A percentile compares a stretch with the other conserved stretches of the same genome.
Conservation (phyloP, 2,329 filamentous ascomycete species). For the Paraphoma chrysanthemicola region DNA sequence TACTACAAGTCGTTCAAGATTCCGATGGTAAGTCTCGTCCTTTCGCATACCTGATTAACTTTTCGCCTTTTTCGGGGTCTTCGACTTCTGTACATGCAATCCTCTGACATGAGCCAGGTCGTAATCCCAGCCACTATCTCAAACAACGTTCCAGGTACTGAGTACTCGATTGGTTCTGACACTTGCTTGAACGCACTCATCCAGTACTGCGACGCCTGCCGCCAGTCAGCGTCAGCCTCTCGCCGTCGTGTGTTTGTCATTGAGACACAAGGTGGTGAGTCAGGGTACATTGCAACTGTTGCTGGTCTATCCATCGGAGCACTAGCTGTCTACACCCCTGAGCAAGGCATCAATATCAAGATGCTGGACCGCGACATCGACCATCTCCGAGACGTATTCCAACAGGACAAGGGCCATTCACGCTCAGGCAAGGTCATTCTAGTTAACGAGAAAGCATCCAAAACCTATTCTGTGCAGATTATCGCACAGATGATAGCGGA, state of each 20-base stretch:
- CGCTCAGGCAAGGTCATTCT: slow-evolving; percentile 92
- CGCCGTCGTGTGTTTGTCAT: slow-evolving; percentile 95
- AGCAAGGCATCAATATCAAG: slow-evolving; percentile 92
- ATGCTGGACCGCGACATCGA: slow-evolving; percentile 92
- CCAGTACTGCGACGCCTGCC: slow-evolving; percentile 95
- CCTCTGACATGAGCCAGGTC: slow-evolving; percentile 60
- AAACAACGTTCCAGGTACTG: slow-evolving; percentile 97
- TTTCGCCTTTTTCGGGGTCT: background rate
- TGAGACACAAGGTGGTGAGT: slow-evolving; percentile 94
- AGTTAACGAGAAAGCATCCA: slow-evolving; percentile 93
- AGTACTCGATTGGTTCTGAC: slow-evolving; percentile 95
- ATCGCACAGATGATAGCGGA: slow-evolving; percentile 96
- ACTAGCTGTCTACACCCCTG: slow-evolving; percentile 92
- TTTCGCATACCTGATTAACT: background rate
- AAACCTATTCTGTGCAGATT: slow-evolving; percentile 87
- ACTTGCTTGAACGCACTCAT: slow-evolving; percentile 96
- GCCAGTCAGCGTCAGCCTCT: slow-evolving; percentile 93
- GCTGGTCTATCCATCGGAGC: slow-evolving; percentile 92
- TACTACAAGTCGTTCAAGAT: slow-evolving; percentile 88
- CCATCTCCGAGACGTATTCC: slow-evolving; percentile 85
- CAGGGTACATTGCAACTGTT: slow-evolving; percentile 90
- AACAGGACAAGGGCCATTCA: slow-evolving; percentile 83
- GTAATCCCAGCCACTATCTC: slow-evolving; percentile 96
- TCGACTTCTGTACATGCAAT: background rate
- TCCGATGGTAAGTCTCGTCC: slow-evolving; percentile 66